Conservation (phyloP, 169 alveolate genomes). For the Pseudocohnilembus persalinus region DNA sequence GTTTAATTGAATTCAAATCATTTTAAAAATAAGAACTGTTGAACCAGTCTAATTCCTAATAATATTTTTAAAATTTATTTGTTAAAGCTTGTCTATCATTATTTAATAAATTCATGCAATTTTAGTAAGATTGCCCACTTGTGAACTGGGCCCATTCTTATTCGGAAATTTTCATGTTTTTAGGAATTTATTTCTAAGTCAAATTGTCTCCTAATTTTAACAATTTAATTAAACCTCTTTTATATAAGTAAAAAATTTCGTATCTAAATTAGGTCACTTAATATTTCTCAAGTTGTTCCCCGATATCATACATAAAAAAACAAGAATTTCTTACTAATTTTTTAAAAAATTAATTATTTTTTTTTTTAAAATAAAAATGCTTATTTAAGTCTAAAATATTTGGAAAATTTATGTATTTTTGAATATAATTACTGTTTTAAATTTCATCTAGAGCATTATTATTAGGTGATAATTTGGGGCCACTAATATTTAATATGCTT, state of each 20-base stretch:
- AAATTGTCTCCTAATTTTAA: slow-evolving; percentile 6
- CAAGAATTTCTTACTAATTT: slow-evolving; percentile 31
- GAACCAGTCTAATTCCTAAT: too few relatives aligned
- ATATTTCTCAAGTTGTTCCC: slow-evolving; percentile 24
- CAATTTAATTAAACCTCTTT: neutral
- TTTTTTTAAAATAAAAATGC: neutral
- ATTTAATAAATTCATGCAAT: neutral
- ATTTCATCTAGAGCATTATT: neutral
- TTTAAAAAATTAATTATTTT: neutral
- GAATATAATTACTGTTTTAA: neutral
- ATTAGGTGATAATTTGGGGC: slow-evolving; percentile 1
- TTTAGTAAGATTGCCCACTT: neutral
- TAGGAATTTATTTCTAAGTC: neutral
- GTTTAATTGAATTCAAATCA: neutral
- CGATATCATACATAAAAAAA: slow-evolving; percentile 8
- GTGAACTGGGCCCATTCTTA: neutral
- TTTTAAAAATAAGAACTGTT: too few relatives aligned
- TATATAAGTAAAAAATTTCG: slow-evolving; percentile 36
- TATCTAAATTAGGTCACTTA: slow-evolving; percentile 16
- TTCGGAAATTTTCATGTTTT: neutral
- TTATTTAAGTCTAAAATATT: neutral
- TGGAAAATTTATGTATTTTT: neutral
- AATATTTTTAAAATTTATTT: too few relatives aligned
- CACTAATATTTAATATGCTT: slow-evolving; percentile 8
- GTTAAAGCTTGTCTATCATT: neutral